Base-by-base conservation (phyloP, 345 rosid species). In the Eucalyptus camaldulensis region DNA sequence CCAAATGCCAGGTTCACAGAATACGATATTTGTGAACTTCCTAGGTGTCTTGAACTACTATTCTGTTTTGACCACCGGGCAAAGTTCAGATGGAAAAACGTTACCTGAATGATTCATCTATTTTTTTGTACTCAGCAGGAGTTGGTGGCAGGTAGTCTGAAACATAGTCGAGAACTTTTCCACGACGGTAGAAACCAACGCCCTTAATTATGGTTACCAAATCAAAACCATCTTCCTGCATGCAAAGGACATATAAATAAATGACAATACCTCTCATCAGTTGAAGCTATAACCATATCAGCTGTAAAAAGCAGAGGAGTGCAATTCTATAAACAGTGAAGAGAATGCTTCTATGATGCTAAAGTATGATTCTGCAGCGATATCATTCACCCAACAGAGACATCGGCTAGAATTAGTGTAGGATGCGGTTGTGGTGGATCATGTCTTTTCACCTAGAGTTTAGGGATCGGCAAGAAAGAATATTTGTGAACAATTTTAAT, bases 141-240 rank as follows among this genome's bases (percentile, higher is more conserved):
- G 95, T 94, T 83, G 94, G 95, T 69, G 88, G 93, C 88, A 94
- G 81, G 91, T 91, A 96, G 94, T 96, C 96, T 12, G 91, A 87
- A 65, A 93, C 89, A 81, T 90, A 76, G 89, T 95, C 92, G 72
- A 86, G 91, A 90, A 17, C 69, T 87, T 90, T 92, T 88, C 95
- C 95, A 86, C 91, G 93, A 86, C 98, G 96, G 90, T 94, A 96
- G 88, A 92, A 94, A 88, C 90, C 83, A 86, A 90, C 88, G 45
- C 92, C 90, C 92, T 93, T 94, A 89, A 95, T 87, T 86, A 88
- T 88, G 17, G 90, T 92, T 21, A 88, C 90, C 83, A 95, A 87
- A 92, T 94, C 94, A 65, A 95, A 85, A n/a, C 88, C 92, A 81
- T 94, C 94, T 89, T 95, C 97, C 97, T 96, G 93, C n/a, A 86